Evolutionary conservation across 768 basidiomycete genomes (phyloP).

Genomic region (Amanita inopinata): DNA sequence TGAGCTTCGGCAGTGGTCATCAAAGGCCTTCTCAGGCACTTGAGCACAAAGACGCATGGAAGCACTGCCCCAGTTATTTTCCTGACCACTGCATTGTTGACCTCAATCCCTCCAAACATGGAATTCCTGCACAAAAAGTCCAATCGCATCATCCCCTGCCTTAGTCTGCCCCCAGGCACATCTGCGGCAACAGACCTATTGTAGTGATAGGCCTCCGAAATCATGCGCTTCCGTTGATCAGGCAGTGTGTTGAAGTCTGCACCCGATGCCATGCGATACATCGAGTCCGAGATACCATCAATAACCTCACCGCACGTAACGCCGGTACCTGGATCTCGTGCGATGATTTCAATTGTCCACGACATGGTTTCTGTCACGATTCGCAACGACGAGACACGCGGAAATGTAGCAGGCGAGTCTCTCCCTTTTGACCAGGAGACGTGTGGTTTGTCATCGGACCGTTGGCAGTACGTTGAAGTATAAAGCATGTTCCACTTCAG

Average conservation of each 20-base stretch:
- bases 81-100: conserved; percentile 33
- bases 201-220: conserved; percentile 45
- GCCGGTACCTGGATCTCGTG: conserved; percentile 34
- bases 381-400: conserved; percentile 41
- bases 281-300: conserved; percentile 38
- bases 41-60: conserved; percentile 53
- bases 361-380: conserved; percentile 47
- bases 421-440: conserved; percentile 64
- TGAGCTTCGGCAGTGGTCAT: conserved; percentile 40
- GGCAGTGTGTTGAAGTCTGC: conserved; percentile 41
- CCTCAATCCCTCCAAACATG: conserved; percentile 53
- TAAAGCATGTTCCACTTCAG: conserved; percentile 74
- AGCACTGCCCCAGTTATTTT: conserved; percentile 36
- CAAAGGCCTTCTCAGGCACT: conserved; percentile 37
- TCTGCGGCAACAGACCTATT: conserved; percentile 57
- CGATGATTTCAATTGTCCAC: conserved; percentile 42
- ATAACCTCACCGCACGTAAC: conserved; percentile 63
- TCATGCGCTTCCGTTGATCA: conserved; percentile 24
- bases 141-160: conserved; percentile 50
- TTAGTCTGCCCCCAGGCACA: conserved; percentile 62
- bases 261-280: conserved; percentile 41
- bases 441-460: conserved; percentile 47
- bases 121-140: conserved; percentile 56
- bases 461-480: conserved; percentile 46
- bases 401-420: conserved; percentile 54